Percentiles rank a stretch among this genome's conserved stretches.
phyloP scores from a whole-genome alignment of 352 stramenopile genomes.

The Phytophthora sp. region DNA sequence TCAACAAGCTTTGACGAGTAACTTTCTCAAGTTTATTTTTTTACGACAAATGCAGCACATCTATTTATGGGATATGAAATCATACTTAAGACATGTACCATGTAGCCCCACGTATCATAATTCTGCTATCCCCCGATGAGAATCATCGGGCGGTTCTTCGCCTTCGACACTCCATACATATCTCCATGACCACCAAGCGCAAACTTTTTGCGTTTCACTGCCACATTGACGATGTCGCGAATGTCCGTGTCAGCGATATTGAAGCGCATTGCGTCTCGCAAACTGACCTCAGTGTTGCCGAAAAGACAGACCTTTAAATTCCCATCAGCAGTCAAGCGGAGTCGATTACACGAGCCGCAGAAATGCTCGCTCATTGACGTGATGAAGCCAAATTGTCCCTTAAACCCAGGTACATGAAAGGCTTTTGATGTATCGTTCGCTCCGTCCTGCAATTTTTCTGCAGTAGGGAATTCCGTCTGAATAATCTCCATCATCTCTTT shows the following conservation, averaged over 20 bases:
- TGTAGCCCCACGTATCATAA: neutral
- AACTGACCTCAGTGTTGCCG: conserved; percentile 92
- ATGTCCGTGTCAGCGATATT: conserved; percentile 87
- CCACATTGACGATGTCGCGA: conserved; percentile 85
- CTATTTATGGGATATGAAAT: too few relatives aligned
- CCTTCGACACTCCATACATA: conserved; percentile 92
- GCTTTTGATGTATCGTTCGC: conserved; percentile 97
- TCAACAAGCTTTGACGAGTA: too few relatives aligned
- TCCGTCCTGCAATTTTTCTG: conserved; percentile 71
- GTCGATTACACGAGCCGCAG: conserved; percentile 96
- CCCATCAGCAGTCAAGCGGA: conserved; percentile 97
- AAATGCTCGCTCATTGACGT: conserved; percentile 99
- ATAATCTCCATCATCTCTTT: conserved; percentile 90
- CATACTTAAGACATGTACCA: neutral
- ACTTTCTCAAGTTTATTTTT: too few relatives aligned
- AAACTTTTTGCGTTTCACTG: conserved; percentile 94
- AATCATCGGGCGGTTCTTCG: conserved; percentile 97
- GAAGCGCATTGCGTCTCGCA: conserved; percentile 91
- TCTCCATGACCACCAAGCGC: conserved; percentile 94
- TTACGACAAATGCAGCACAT: too few relatives aligned
- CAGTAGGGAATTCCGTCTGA: conserved; percentile 41
- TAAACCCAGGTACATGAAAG: conserved; percentile 76
- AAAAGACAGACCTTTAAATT: conserved; percentile 97
- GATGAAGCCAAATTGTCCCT: conserved; percentile 94
- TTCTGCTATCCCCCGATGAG: conserved; percentile 94